Evolutionary conservation across 2,329 filamentous ascomycete genomes (phyloP), one percentile per base, ranked within the genome.

Genomic region (Pyrenophora teres): DNA sequence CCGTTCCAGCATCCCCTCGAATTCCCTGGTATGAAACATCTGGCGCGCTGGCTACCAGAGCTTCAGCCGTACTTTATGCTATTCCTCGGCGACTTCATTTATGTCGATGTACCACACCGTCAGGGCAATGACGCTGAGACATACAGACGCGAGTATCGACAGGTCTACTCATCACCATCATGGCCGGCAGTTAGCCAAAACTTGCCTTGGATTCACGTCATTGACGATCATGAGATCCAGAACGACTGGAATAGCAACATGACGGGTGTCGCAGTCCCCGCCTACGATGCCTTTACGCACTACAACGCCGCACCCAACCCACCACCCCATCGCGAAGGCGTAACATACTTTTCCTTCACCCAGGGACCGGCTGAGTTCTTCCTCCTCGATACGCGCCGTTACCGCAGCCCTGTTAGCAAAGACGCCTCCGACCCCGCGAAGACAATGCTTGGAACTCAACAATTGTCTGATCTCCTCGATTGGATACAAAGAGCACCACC

Each of bases 171-270:
- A 0, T 96, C 92, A 2, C 93, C 93, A 0, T 93, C 96, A 59
- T 99, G 94, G 94, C 80, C 83, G 1, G 78, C 85, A 0, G 86
- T 89, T 9, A 85, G 85, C 0, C 81, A 88, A 61, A 87, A 91
- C 48, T 78, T 97, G n/a, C 95, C 92, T 64, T 99, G 94, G 94
- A 90, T 97, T 38, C 94, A 99, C 68, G 92, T 96, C 2, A 83
- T 97, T 6, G 94, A 99, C 68, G 94, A 99, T 70, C 94, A 99
- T 67, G 94, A 99, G 70, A 97, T 99, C 56, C 83, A 84, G 4
- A 97, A 99, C 64, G 94, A 97, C 75, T 97, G 92, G 92, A 86
- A 88, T 53, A 80, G 83, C 15, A 94, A 93, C 69, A 87, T 84
- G 12, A 92, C 90, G 0, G 89, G 90, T 5, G 83, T 96, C 0